Percentiles rank a stretch among this genome's conserved stretches.
Conservation (phyloP, 2,329 filamentous ascomycete genomes). For the Fusarium odoratissimum region DNA sequence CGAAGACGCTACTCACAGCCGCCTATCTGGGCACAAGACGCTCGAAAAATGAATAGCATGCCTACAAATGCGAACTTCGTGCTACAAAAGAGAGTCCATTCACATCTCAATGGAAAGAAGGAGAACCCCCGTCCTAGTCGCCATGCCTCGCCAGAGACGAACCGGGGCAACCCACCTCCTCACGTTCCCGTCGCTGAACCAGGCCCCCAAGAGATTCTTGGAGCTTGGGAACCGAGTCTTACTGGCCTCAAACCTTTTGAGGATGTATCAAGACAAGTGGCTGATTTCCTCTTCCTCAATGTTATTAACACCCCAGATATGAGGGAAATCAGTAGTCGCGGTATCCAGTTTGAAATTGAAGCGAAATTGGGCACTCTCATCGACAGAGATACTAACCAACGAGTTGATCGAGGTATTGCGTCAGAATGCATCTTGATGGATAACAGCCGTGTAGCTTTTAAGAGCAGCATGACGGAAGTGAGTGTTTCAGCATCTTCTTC, state of each 20-base stretch:
- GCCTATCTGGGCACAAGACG: constrained; percentile 63
- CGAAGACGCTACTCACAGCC: constrained; percentile 51
- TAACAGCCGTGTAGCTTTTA: constrained; percentile 74
- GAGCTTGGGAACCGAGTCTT: constrained; percentile 75
- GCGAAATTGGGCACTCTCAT: constrained; percentile 90
- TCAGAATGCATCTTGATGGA: constrained; percentile 78
- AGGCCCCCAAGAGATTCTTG: constrained; percentile 55
- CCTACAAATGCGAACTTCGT: constrained; percentile 51
- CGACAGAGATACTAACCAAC: constrained; percentile 75
- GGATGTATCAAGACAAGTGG: constrained; percentile 79
- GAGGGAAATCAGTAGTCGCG: constrained; percentile 70
- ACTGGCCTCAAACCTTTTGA: constrained; percentile 77
- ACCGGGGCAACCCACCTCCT: constrained; percentile 34
- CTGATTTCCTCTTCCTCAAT: constrained; percentile 81
- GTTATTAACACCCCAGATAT: constrained; percentile 76
- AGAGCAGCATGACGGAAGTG: constrained; percentile 92
- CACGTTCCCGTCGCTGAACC: constrained; percentile 43
- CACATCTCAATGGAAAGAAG: constrained; percentile 54
- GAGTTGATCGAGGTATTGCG: constrained; percentile 74
- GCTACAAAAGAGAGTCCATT: constrained; percentile 43
- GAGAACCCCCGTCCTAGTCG: constrained; percentile 57
- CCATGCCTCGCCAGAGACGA: constrained; percentile 48
- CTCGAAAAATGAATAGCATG: constrained; percentile 49
- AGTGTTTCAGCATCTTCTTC: constrained; percentile 40
- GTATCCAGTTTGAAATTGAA: constrained; percentile 89